Evolutionary conservation across 2,329 filamentous ascomycete genomes (phyloP).

Genomic region (Pyricularia sp.): DNA sequence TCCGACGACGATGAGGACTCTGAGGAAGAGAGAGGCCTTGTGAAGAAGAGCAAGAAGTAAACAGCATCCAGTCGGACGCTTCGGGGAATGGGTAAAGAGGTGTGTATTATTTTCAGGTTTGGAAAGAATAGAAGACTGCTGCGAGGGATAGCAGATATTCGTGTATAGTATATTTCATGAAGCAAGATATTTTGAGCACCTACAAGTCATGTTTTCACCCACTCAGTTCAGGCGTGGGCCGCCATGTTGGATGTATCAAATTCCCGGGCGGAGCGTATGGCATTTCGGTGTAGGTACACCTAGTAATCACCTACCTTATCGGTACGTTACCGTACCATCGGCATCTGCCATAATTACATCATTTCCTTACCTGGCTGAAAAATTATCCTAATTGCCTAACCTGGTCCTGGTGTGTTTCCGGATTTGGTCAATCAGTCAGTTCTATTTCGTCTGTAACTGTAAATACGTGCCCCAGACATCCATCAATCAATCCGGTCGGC

Average conservation of each 20-base stretch:
- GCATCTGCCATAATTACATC: not conserved
- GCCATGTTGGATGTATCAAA: no score
- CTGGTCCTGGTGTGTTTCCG: not conserved
- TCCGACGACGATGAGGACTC: constrained; percentile 53
- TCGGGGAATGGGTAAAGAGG: constrained; percentile 37
- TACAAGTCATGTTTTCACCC: no score
- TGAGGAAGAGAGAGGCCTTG: constrained; percentile 48
- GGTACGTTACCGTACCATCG: no score
- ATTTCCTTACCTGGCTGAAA: not conserved
- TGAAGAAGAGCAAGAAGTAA: constrained; percentile 31
- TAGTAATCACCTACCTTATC: no score
- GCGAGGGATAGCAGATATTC: not conserved
- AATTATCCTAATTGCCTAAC: not conserved
- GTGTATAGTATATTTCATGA: not conserved
- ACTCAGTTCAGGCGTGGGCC: no score
- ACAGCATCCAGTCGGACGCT: constrained; percentile 11
- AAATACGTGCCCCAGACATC: not conserved
- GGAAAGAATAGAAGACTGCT: not conserved
- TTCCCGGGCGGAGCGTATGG: not conserved
- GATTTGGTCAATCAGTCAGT: not conserved
- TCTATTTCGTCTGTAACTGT: not conserved
- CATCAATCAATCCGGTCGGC: not conserved
- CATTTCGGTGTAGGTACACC: not conserved
- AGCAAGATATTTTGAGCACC: not conserved
- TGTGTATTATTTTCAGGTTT: not conserved